These are phyloP conservation scores for Echium plantagineum DNA, from an alignment of 257 asterid species.

Conservation along the genomic window DNA sequence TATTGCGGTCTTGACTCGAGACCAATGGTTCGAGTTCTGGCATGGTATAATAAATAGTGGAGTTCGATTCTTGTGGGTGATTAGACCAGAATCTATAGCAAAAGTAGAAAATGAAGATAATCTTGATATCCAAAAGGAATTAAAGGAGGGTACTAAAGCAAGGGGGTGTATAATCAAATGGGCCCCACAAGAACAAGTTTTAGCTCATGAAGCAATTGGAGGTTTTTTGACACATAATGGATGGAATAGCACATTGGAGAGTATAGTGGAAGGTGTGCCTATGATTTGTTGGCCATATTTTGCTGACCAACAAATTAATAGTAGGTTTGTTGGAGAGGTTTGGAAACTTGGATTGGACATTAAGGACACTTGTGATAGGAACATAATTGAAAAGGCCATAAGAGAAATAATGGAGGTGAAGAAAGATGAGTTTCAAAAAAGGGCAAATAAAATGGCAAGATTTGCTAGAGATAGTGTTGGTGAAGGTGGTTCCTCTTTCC, in stretches of 20 bases:
- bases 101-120: conserved; percentile 11
- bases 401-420: conserved; percentile 42
- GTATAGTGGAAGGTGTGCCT: conserved; percentile 29
- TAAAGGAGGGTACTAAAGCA: conserved; percentile 17
- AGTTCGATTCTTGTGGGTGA: conserved; percentile 38
- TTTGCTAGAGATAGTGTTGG: conserved; percentile 20
- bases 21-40: conserved; percentile 40
- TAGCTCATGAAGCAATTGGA: conserved; percentile 23
- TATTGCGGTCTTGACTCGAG: conserved; percentile 17
- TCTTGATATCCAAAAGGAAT: conserved; percentile 15
- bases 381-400: conserved; percentile 32
- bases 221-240: conserved; percentile 48
- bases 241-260: conserved; percentile 47
- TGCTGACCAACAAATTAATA: conserved; percentile 37
- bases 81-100: conserved; percentile 29
- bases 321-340: conserved; percentile 37
- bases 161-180: conserved; percentile 39
- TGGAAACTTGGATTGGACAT: conserved; percentile 53
- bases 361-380: conserved; percentile 43
- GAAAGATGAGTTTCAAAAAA: conserved; percentile 26
- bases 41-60: conserved; percentile 39
- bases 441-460: conserved; percentile 26
- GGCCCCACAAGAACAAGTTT: conserved; percentile 47
- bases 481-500: conserved; percentile 38
- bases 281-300: conserved; percentile 54